phyloP scores from a whole-genome alignment of 768 basidiomycete genomes.

The Leccinum rimulosum region DNA sequence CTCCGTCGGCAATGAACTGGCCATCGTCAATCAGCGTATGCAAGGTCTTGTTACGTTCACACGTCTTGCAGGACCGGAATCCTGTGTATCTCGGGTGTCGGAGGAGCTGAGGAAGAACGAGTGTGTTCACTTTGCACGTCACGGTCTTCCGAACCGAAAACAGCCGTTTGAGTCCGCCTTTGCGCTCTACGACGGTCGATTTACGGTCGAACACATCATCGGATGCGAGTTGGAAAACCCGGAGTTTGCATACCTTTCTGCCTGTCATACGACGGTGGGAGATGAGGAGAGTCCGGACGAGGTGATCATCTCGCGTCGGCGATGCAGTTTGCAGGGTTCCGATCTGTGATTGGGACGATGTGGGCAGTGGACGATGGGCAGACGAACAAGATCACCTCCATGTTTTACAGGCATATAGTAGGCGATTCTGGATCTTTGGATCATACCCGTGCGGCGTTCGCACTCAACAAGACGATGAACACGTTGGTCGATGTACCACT shows the following conservation, averaged over 20 bases:
- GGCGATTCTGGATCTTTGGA: neutral
- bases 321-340: neutral
- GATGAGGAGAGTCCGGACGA: neutral
- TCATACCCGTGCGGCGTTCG: neutral
- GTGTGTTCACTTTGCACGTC: neutral
- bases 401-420: neutral
- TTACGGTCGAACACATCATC: neutral
- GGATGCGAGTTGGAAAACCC: neutral
- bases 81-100: neutral
- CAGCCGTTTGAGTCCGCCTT: neutral
- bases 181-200: neutral
- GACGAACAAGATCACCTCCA: neutral
- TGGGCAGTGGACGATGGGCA: neutral
- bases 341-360: neutral
- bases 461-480: neutral
- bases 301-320: neutral
- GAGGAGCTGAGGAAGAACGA: neutral
- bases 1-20: neutral
- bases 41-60: neutral
- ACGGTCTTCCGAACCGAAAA: neutral
- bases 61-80: neutral
- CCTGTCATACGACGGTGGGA: neutral
- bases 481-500: neutral
- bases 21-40: neutral
- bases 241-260: neutral